Evolutionary conservation across 2,329 filamentous ascomycete genomes (phyloP), one percentile per base, ranked within the genome.

Genomic region (Cadophora gregata): DNA sequence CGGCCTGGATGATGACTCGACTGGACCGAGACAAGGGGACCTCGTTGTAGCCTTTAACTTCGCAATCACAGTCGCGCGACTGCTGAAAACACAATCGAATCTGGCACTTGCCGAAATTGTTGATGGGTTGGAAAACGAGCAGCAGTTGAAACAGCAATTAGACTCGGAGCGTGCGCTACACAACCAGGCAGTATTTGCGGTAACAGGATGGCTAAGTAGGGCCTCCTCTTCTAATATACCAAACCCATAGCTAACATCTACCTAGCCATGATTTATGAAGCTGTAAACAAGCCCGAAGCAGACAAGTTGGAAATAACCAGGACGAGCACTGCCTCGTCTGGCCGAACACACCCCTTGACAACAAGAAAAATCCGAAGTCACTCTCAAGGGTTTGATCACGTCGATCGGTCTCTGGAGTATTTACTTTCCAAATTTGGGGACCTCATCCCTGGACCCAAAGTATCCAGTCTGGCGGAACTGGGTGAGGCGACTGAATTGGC

Each of bases 121-220:
- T 19, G 65, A 67, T 58, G 48, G 55, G 24, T 25, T 63, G 4
- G 45, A 67, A 55, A 67, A 67, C 29, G 55, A 53, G 25, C 29
- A 60, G 6, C 29, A 59, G 6, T 42, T 67, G 27, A 59, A 59
- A 38, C 63, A 21, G 53, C 51, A 59, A 42, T 60, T 47, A 33
- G 67, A 69, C 21, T 56, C 63, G 0, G 65, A 69, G 38, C 62
- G 65, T 14, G 50, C 59, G 42, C n/a, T 33, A 5, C 45, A 63
- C 31, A 67, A 69, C 19, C 65, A 69, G 25, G 8, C 62, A 25
- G 62, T 67, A 8, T 69, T 67, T 53, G 60, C 60, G 5, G 51
- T 21, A 4, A 2, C 67, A 24, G 65, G 65, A 42, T 67, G 65
- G 67, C 21, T 67, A 4, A 67, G 65, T 69, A 51, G 12, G 60